A percentile compares a stretch with the other conserved stretches of the same genome.
Evolutionary conservation across 257 asterid species (phyloP).

Genomic region (Nicotiana tabacum): DNA sequence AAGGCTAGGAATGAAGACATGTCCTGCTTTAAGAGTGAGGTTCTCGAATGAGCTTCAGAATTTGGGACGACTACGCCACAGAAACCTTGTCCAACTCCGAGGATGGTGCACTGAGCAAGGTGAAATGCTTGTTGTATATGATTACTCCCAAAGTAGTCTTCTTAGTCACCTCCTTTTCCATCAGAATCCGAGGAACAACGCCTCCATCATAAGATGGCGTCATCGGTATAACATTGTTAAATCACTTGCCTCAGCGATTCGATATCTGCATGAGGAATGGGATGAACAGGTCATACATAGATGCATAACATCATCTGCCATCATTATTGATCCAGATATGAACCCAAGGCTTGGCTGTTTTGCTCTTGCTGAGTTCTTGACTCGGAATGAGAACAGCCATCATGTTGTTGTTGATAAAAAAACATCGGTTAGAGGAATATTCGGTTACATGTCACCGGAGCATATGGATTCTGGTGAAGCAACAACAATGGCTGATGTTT

Average conservation of each 20-base stretch:
- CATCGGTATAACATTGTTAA: slow-evolving; percentile 63
- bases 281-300: slow-evolving; percentile 94
- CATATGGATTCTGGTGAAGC: slow-evolving; percentile 76
- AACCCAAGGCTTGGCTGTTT: slow-evolving; percentile 88
- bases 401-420: slow-evolving; percentile 54
- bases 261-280: slow-evolving; percentile 95
- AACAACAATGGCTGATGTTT: slow-evolving; percentile 78
- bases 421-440: slow-evolving; percentile 64
- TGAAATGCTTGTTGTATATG: slow-evolving; percentile 93
- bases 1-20: slow-evolving; percentile 83
- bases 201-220: slow-evolving; percentile 38
- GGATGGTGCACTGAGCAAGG: slow-evolving; percentile 99
- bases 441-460: slow-evolving; percentile 85
- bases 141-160: slow-evolving; percentile 43
- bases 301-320: slow-evolving; percentile 82
- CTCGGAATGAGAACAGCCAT: slow-evolving; percentile 64
- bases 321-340: slow-evolving; percentile 63
- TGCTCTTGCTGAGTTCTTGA: slow-evolving; percentile 81
- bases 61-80: slow-evolving; percentile 72
- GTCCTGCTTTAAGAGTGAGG: slow-evolving; percentile 80
- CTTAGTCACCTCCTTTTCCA: slow-evolving; percentile 66
- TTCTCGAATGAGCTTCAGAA: slow-evolving; percentile 71
- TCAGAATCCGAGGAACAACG: slow-evolving; percentile 9
- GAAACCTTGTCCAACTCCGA: slow-evolving; percentile 77
- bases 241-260: slow-evolving; percentile 80